Conservation (phyloP, 2,329 filamentous ascomycete species). For the Phaeosphaeriaceae sp. region DNA sequence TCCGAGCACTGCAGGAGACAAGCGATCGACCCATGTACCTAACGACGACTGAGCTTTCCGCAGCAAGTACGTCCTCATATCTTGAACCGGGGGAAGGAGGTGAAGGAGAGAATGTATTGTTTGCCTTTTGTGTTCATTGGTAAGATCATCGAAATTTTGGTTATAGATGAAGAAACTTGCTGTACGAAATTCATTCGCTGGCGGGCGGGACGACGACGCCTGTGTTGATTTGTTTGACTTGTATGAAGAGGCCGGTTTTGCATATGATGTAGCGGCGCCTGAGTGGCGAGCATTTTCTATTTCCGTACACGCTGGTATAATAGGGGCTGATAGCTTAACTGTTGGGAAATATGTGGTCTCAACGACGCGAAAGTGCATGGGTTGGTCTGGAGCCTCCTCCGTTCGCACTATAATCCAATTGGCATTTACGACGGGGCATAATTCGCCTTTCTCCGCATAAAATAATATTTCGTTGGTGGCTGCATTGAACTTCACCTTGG, state of each 20-base stretch:
- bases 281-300: too few species aligned
- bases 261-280: too few species aligned
- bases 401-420: conserved; percentile 59
- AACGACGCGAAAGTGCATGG: conserved; percentile 58
- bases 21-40: conserved; percentile 61
- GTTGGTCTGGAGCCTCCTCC: conserved; percentile 15
- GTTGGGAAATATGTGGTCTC: conserved; percentile 55
- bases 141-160: conserved; percentile 64
- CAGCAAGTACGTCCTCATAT: conserved; percentile 61
- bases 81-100: conserved; percentile 65
- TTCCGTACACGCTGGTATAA: conserved; percentile 26
- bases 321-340: conserved; percentile 42
- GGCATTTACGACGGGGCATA: conserved; percentile 51
- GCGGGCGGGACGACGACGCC: neutral
- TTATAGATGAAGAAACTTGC: conserved; percentile 57
- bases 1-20: conserved; percentile 70
- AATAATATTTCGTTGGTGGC: conserved; percentile 53
- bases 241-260: too few species aligned
- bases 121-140: conserved; percentile 53
- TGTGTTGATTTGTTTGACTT: neutral
- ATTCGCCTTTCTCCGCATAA: conserved; percentile 24
- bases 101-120: conserved; percentile 62
- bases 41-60: conserved; percentile 48
- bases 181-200: conserved; percentile 32
- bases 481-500: conserved; percentile 42